Conservation (phyloP, 1,284 basidiomycete genomes). For the Kalmanozyma brasiliensis region DNA sequence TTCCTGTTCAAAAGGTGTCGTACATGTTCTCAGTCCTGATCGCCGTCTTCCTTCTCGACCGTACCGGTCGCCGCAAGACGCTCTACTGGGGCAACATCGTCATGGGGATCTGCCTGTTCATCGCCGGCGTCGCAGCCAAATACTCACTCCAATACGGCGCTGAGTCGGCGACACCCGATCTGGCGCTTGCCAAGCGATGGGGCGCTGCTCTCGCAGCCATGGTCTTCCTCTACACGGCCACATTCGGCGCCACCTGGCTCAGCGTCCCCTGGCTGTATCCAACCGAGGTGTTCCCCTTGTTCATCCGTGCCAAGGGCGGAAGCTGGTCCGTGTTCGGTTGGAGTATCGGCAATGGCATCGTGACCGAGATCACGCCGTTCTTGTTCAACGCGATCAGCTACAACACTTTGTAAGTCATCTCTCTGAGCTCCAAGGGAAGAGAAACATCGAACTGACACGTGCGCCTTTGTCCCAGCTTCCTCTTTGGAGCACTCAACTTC, state of each 20-base stretch:
- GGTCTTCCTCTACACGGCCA: constrained; percentile 36
- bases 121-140: constrained; percentile 34
- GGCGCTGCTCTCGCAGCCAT: constrained; percentile 32
- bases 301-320: constrained; percentile 30
- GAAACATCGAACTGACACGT: not conserved
- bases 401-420: constrained; percentile 35
- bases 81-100: constrained; percentile 27
- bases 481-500: constrained; percentile 37
- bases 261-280: constrained; percentile 28
- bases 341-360: constrained; percentile 31
- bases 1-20: constrained; percentile 9
- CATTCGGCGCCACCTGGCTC: constrained; percentile 21
- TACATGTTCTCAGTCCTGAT: constrained; percentile 37
- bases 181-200: constrained; percentile 26
- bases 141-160: constrained; percentile 28
- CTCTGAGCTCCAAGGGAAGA: not conserved
- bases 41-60: constrained; percentile 22
- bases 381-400: constrained; percentile 34
- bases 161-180: constrained; percentile 10
- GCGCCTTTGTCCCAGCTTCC: constrained; percentile 8
- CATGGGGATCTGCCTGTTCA: constrained; percentile 23
- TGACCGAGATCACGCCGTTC: constrained; percentile 38
- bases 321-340: constrained; percentile 32
- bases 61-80: constrained; percentile 20
- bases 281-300: constrained; percentile 35